Base-by-base conservation (phyloP, 2,329 filamentous ascomycete genomes). In the Colletotrichum brevisporum region DNA sequence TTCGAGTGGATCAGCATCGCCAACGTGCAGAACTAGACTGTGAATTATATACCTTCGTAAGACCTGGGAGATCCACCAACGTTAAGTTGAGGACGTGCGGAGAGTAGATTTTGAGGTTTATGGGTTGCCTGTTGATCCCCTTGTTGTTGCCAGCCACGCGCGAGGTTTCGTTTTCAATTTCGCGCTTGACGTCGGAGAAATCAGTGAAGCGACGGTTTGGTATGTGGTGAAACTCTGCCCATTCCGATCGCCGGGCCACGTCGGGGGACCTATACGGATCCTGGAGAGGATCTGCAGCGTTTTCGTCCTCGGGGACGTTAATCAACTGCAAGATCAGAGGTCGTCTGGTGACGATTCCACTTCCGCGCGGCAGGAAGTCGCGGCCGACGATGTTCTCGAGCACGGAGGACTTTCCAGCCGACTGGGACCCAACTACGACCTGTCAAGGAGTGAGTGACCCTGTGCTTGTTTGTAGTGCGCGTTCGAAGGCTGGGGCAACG, bases 341-440 rank as follows among this genome's bases (percentile, higher is more conserved):
- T 77, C 96, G 90, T 71, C 96, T 89, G 66, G 96, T 99, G 72
- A 98, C 95, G 81, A 99, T 98, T 80, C 96, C 96, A 79, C 94
- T 97, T 77, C 96, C 96, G 80, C 96, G 92, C 68, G 96, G 96
- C 62, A 99, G 87, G 82, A 99, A 99, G 83, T 99, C 96, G 82
- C 95, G 90, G 76, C 96, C 96, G 77, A 99, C 96, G 75, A 99
- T 97, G 82, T 99, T 99, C 84, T 99, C 96, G 72, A 99, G 91
- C 27, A 99, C 96, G 8, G 96, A 98, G 16, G 95, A 98, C 85
- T 99, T 99, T 78, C 96, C 96, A 65, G 96, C 97, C 12, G 96
- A 98, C 83, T 99, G 96, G 70, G 96, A 99, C 72, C 96, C 96
- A 76, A 99, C 96, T 70, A 99, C 96, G 73, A 99, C 95, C 95